Conservation (phyloP, 371 early-diverging fungal species). For the Cokeromyces recurvatus region DNA sequence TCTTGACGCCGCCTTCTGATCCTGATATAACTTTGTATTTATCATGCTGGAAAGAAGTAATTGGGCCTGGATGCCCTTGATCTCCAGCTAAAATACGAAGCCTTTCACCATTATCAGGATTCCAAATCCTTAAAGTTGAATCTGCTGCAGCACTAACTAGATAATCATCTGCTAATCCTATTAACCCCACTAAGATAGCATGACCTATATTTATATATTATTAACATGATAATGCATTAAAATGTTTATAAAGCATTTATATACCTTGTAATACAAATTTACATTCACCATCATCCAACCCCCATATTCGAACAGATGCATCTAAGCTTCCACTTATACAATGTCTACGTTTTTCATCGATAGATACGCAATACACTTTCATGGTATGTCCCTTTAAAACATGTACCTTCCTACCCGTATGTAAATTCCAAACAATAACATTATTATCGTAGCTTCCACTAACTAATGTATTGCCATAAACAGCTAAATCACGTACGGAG, state of each 20-base stretch:
- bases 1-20: conserved; percentile 85
- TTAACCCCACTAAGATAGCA: conserved; percentile 86
- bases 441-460: conserved; percentile 96
- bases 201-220: conserved; percentile 74
- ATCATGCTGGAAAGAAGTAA: conserved; percentile 95
- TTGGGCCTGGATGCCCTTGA: conserved; percentile 70
- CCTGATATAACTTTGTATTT: conserved; percentile 84
- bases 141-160: conserved; percentile 96
- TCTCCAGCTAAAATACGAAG: conserved; percentile 50
- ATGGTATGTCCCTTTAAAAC: conserved; percentile 77
- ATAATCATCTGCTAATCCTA: conserved; percentile 77
- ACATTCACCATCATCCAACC: conserved; percentile 76
- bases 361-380: conserved; percentile 91
- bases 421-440: conserved; percentile 91
- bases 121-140: conserved; percentile 93
- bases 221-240: background rate
- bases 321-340: conserved; percentile 97
- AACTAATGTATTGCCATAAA: conserved; percentile 81
- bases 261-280: conserved; percentile 51
- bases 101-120: conserved; percentile 67
- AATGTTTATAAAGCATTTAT: too few species aligned
- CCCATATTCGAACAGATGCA: conserved; percentile 96
- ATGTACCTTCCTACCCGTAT: conserved; percentile 59
- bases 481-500: conserved; percentile 94
- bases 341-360: conserved; percentile 76